A percentile compares a stretch with the other conserved stretches of the same genome.
Evolutionary conservation across 2,329 filamentous ascomycete species (phyloP).

Genomic region (Phyllachora maydis): DNA sequence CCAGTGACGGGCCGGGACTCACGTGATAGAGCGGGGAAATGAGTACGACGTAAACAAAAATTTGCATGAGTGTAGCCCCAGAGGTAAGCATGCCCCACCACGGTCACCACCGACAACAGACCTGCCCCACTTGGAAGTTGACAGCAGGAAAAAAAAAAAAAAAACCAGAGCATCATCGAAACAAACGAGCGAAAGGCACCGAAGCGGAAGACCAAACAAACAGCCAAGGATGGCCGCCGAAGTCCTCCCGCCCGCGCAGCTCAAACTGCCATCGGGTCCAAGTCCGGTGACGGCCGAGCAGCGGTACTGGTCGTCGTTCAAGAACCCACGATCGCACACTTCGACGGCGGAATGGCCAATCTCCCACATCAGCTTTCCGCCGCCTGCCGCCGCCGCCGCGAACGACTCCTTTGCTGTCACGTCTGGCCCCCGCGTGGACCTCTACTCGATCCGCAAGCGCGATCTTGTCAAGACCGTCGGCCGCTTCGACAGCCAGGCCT

Average conservation of each 20-base stretch:
- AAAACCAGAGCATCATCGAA: no score
- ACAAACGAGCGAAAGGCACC: conserved; percentile 1
- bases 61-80: no score
- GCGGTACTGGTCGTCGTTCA: conserved; percentile 90
- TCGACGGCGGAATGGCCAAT: conserved; percentile 80
- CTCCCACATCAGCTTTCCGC: conserved; percentile 65
- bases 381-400: conserved; percentile 22
- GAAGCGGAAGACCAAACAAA: no score
- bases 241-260: conserved; percentile 57
- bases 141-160: conserved; percentile 1
- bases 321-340: conserved; percentile 73
- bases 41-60: no score
- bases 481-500: conserved; percentile 78
- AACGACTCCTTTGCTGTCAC: conserved; percentile 77
- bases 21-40: no score
- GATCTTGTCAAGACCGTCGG: conserved; percentile 89
- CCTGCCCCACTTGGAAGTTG: no score
- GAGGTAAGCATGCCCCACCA: no score
- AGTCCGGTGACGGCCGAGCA: conserved; percentile 78
- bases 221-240: conserved; percentile 71
- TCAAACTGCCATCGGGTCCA: conserved; percentile 69
- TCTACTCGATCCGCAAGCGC: conserved; percentile 80
- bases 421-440: conserved; percentile 80
- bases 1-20: no score
- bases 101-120: no score